A percentile compares a stretch with the other conserved stretches of the same genome.
These are phyloP conservation scores for Yamadazyma philogaea DNA, from an alignment of 805 yeast genomes.

Conservation along the genomic window DNA sequence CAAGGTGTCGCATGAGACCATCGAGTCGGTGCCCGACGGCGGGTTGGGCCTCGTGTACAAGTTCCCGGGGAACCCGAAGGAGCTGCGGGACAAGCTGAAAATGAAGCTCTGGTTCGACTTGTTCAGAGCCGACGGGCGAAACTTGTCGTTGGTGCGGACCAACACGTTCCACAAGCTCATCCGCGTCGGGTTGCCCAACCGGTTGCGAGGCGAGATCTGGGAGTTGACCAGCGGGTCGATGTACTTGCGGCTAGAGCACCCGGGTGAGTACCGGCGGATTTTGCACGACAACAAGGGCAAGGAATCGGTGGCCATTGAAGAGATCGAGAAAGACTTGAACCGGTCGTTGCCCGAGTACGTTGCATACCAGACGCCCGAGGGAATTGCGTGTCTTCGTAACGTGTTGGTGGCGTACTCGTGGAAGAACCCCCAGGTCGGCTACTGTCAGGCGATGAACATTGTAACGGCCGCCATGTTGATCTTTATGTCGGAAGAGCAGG, in stretches of 20 bases:
- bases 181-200: conserved; percentile 91
- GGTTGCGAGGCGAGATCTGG: conserved; percentile 95
- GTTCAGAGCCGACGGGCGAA: conserved; percentile 79
- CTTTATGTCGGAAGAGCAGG: conserved; percentile 94
- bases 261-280: conserved; percentile 55
- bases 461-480: conserved; percentile 76
- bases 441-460: conserved; percentile 98
- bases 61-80: conserved; percentile 85
- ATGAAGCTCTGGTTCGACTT: conserved; percentile 93
- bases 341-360: conserved; percentile 94
- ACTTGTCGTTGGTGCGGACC: conserved; percentile 69
- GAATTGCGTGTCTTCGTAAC: conserved; percentile 78
- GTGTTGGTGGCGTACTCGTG: conserved; percentile 93
- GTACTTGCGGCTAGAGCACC: conserved; percentile 62
- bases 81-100: conserved; percentile 75
- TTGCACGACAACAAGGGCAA: conserved; percentile 61
- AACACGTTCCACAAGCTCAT: conserved; percentile 78
- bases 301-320: conserved; percentile 84
- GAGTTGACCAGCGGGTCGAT: conserved; percentile 87
- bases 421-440: conserved; percentile 96
- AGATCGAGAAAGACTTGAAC: conserved; percentile 92
- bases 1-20: conserved; percentile 39
- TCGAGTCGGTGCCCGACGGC: conserved; percentile 62
- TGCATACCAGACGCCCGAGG: conserved; percentile 85
- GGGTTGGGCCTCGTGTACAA: conserved; percentile 84